Base-by-base conservation (phyloP, 495 filamentous ascomycete genomes). In the Bathelium albidoporum region DNA sequence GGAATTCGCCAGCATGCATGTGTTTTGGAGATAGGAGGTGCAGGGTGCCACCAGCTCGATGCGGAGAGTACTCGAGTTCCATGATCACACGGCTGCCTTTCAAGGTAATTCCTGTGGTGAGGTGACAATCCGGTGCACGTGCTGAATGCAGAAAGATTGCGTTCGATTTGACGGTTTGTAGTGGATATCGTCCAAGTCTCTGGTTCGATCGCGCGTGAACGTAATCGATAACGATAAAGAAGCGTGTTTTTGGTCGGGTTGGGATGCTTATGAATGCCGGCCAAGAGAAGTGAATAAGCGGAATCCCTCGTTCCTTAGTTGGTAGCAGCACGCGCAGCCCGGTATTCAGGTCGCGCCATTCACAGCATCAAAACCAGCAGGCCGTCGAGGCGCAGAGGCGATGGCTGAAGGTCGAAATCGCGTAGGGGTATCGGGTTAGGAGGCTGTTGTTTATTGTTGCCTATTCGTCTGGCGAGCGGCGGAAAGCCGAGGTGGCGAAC, bases 1-100 rank as follows among this genome's bases (percentile, higher is more conserved):
- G 83, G 67, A 83, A 85, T 3, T 92, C 89, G 68, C 90, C 86
- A 76, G 87, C 85, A 68, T 89, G 87, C 62, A 86, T 83, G 66
- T 89, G 88, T 29, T 88, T 90, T 59, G 91, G 91, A 32, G 91
- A 93, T 59, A 88, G 83, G 2, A 93, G 80, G 70, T 92, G 89
- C 61, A 95, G 78, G 49, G 89, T 91, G 64, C 88, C 87, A 67
- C 89, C 88, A 1, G 68, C 36, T 39, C 73, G 69, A 62, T 72
- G 71, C 20, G 73, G 73, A 18, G 73, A 75, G 58, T 73, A 76
- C 28, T 67, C 67, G 58, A 75, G 68, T 45, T 75, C 73, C 74
- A 76, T 76, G 36, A 64, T 64, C 58, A 55, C 7, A 20, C 49
- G 49, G 29, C 16, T 55, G 26, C 24, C 49, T 10, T 55, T 10